Evolutionary conservation across 1,139 yeast genomes (phyloP).

Genomic region (Pneumocystis murina): DNA sequence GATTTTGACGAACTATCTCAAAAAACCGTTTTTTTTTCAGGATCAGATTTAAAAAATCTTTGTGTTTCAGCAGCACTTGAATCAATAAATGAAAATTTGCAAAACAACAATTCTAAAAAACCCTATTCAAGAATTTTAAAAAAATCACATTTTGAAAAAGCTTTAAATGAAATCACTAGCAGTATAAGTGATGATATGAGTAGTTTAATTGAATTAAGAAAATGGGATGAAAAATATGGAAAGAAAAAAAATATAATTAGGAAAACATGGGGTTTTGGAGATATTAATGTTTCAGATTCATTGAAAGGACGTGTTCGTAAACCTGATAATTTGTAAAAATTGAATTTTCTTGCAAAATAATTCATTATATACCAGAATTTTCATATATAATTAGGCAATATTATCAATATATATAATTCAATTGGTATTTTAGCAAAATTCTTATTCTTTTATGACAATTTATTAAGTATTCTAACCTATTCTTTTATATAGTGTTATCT

Average conservation of each 20-base stretch:
- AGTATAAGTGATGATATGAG: conserved; percentile 14
- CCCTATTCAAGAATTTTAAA: conserved; percentile 5
- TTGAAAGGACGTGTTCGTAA: not conserved
- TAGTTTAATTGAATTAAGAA: conserved; percentile 12
- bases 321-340: not conserved
- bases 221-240: conserved; percentile 14
- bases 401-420: not conserved
- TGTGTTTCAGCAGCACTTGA: conserved; percentile 97
- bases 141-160: conserved; percentile 13
- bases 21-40: conserved; percentile 86
- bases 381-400: not conserved
- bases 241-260: not conserved
- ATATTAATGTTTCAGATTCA: not conserved
- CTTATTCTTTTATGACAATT: not conserved
- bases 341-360: not conserved
- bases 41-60: conserved; percentile 91
- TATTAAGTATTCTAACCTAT: no score
- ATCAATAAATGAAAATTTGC: conserved; percentile 97
- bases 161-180: conserved; percentile 11
- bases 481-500: no score
- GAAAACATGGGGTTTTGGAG: not conserved
- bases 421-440: not conserved
- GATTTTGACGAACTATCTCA: conserved; percentile 75
- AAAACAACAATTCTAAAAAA: not conserved
- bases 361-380: not conserved